phyloP scores from a whole-genome alignment of 306 rosid species.

The Alnus rubra region DNA sequence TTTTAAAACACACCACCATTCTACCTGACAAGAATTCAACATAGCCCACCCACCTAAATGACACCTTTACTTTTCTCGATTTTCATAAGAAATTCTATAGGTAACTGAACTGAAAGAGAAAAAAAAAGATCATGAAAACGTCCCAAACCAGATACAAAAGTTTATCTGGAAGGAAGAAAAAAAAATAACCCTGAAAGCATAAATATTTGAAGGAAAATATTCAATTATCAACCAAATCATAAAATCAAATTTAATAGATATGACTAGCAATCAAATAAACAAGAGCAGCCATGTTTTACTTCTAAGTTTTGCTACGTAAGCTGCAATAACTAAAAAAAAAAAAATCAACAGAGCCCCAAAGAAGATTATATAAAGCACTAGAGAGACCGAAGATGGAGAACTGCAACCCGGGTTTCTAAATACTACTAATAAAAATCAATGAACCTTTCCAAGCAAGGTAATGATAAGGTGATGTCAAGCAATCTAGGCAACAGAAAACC shows the following conservation, averaged over 20 bases:
- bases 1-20: too few relatives aligned
- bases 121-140: background rate
- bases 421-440: background rate
- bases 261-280: background rate
- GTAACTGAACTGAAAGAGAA: background rate
- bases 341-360: background rate
- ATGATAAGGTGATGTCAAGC: background rate
- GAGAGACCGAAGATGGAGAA: background rate
- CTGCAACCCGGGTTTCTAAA: background rate
- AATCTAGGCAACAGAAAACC: background rate
- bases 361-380: background rate
- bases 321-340: background rate
- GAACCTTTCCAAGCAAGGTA: background rate
- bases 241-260: background rate
- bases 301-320: background rate
- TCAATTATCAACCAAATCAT: background rate
- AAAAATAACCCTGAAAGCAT: background rate
- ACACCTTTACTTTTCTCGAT: background rate
- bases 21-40: background rate
- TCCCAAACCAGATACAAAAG: background rate
- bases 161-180: background rate
- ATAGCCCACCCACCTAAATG: background rate
- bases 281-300: background rate
- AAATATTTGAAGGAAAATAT: background rate
- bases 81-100: background rate